Conservation (phyloP, 2,329 filamentous ascomycete species). For the Nothopassalora personata region DNA sequence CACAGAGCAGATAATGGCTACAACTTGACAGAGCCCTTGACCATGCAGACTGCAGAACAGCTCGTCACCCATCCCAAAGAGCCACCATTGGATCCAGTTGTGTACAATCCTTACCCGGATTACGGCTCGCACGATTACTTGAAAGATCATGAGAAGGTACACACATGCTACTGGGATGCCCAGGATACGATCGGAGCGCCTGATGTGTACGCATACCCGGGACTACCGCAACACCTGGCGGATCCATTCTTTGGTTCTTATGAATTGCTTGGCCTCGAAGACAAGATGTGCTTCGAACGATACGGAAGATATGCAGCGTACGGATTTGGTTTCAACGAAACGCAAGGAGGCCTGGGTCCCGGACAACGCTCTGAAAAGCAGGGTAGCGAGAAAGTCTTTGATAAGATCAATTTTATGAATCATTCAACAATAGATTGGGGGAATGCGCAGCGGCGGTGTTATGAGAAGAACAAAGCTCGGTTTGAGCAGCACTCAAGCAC, state of each 20-base stretch:
- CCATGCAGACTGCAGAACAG: slow-evolving; percentile 26
- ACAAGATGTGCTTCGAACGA: slow-evolving; percentile 48
- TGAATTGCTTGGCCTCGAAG: slow-evolving; percentile 42
- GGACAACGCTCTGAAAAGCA: slow-evolving; percentile 35
- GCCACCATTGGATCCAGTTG: slow-evolving; percentile 34
- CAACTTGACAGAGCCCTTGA: slow-evolving; percentile 35
- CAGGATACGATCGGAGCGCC: slow-evolving; percentile 53
- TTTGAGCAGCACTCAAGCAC: slow-evolving; percentile 34
- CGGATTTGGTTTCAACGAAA: slow-evolving; percentile 45
- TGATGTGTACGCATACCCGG: slow-evolving; percentile 60
- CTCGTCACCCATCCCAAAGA: not conserved
- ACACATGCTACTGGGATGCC: slow-evolving; percentile 60
- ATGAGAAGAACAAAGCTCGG: slow-evolving; percentile 46
- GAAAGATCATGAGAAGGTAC: slow-evolving; percentile 48
- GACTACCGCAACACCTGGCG: slow-evolving; percentile 46
- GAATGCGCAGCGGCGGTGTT: slow-evolving; percentile 43
- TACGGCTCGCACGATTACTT: slow-evolving; percentile 41
- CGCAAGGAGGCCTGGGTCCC: slow-evolving; percentile 46
- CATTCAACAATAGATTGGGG: slow-evolving; percentile 48
- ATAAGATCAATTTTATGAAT: slow-evolving; percentile 42
- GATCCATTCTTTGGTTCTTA: slow-evolving; percentile 47
- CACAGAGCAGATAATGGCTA: slow-evolving; percentile 44
- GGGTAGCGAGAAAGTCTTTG: slow-evolving; percentile 45
- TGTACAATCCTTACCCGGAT: slow-evolving; percentile 45
- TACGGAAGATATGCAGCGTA: slow-evolving; percentile 48